phyloP scores from a whole-genome alignment of 2,329 filamentous ascomycete species.

The Clonostachys solani region DNA sequence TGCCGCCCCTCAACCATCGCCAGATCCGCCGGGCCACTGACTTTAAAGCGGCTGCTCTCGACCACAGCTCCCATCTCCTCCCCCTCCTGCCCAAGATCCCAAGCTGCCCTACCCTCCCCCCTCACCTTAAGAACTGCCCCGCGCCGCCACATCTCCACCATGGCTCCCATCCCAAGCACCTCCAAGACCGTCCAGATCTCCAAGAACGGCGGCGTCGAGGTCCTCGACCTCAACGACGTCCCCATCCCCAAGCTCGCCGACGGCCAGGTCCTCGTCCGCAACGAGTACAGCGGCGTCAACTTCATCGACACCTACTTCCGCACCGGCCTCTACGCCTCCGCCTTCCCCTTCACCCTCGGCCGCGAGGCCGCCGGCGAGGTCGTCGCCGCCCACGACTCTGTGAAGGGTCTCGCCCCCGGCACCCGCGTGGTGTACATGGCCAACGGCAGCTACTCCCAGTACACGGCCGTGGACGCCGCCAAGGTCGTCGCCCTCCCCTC shows the following conservation, averaged over 20 bases:
- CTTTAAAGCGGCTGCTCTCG: no score
- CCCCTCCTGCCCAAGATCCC: no score
- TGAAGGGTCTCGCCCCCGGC: slow-evolving; percentile 53
- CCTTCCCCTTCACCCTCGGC: slow-evolving; percentile 73
- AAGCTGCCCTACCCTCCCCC: no score
- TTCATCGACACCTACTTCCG: slow-evolving; percentile 93
- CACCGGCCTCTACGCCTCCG: slow-evolving; percentile 70
- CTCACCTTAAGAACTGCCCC: no score
- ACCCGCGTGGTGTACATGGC: slow-evolving; percentile 68
- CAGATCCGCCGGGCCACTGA: no score
- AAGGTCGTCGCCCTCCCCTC: slow-evolving; percentile 61
- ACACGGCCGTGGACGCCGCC: slow-evolving; percentile 45
- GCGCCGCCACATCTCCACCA: slow-evolving; percentile 32
- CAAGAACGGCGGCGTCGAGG: slow-evolving; percentile 62
- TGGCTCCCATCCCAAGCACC: slow-evolving; percentile 70
- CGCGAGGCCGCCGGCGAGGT: slow-evolving; percentile 75
- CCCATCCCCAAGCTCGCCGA: slow-evolving; percentile 62
- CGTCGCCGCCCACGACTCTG: slow-evolving; percentile 52
- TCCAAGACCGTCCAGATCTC: slow-evolving; percentile 66
- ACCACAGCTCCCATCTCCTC: no score
- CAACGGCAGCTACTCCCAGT: slow-evolving; percentile 49
- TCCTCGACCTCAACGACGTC: slow-evolving; percentile 67
- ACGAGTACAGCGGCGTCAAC: slow-evolving; percentile 77
- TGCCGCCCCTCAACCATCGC: no score
- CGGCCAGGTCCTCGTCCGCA: slow-evolving; percentile 76